These are phyloP conservation scores for Plantago ovata DNA, from an alignment of 257 asterid species.

Conservation along the genomic window DNA sequence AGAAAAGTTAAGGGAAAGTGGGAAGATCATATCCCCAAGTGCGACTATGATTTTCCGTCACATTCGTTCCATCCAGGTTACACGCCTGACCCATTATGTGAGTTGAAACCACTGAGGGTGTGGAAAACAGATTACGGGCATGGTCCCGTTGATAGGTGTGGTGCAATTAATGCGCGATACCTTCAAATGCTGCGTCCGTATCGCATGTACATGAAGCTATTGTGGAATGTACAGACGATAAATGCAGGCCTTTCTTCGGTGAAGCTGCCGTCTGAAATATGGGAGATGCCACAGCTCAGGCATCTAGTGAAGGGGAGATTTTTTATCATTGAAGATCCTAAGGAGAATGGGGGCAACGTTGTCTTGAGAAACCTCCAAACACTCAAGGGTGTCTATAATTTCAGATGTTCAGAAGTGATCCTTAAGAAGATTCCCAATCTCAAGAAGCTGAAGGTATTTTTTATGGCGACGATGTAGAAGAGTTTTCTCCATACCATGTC, in stretches of 20 bases:
- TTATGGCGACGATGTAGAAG: neutral
- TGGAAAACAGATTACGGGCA: neutral
- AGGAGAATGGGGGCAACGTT: neutral
- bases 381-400: neutral
- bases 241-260: neutral
- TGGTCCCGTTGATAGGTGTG: neutral
- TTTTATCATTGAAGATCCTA: neutral
- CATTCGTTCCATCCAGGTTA: too few species aligned
- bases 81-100: too few species aligned
- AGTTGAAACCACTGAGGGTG: too few species aligned
- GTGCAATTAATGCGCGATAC: neutral
- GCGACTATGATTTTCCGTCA: too few species aligned
- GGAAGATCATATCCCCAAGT: neutral
- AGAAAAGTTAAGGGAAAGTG: neutral
- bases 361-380: slow-evolving; percentile 9
- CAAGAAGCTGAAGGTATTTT: neutral
- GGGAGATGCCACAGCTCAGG: slow-evolving; percentile 4
- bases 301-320: neutral
- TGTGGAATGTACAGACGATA: neutral
- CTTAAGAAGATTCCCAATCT: neutral
- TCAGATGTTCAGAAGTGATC: neutral
- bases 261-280: neutral
- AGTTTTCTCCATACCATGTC: neutral
- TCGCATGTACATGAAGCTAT: neutral
- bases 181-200: neutral